Evolutionary conservation across 2,329 filamentous ascomycete genomes (phyloP), one percentile per base, ranked within the genome.

Genomic region (Pseudocercospora pini-densiflorae): DNA sequence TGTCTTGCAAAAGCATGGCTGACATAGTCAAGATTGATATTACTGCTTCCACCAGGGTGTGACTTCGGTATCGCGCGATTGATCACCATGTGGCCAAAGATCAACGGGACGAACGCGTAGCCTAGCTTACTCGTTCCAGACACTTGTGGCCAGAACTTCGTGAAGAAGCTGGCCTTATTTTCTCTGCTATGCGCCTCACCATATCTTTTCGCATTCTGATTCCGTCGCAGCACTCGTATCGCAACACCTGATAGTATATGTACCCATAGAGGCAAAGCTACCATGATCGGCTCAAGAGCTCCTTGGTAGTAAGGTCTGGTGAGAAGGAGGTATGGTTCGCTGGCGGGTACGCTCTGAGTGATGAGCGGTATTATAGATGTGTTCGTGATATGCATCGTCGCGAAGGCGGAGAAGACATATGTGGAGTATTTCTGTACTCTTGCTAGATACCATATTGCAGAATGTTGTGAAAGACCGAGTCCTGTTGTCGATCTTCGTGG

Each of bases 241-340:
- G 88, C 88, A 5, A 97, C 77, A 40, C 94, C 94, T 0, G 92
- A 91, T 14, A 86, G 84, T 51, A 97, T 83, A 78, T 98, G 94
- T 2, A 89, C 86, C 65, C 89, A 78, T 23, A 97, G 82, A 1
- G 94, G 93, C 1, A 93, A 79, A 51, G 86, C 88, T 67, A 98
- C 87, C 68, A 98, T 85, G 21, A 96, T 81, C 3, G 93, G 92
- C 77, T 97, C 94, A 60, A 91, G 85, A 16, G 92, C 82, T 23
- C 92, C 94, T 79, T 97, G 94, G 82, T 98, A 98, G 78, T 95
- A 89, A 58, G 96, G 94, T 68, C 94, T 89, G 29, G 93, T 94
- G 78, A 97, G 92, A 70, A 98, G 90, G 58, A 98, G 89, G 79
- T 93, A 97, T 59, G 89, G 89, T 77, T 97, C 94, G 67, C 91